A percentile compares a stretch with the other conserved stretches of the same genome.
Evolutionary conservation across 106 monocot species (phyloP).

Genomic region (Amphibolis antarctica): DNA sequence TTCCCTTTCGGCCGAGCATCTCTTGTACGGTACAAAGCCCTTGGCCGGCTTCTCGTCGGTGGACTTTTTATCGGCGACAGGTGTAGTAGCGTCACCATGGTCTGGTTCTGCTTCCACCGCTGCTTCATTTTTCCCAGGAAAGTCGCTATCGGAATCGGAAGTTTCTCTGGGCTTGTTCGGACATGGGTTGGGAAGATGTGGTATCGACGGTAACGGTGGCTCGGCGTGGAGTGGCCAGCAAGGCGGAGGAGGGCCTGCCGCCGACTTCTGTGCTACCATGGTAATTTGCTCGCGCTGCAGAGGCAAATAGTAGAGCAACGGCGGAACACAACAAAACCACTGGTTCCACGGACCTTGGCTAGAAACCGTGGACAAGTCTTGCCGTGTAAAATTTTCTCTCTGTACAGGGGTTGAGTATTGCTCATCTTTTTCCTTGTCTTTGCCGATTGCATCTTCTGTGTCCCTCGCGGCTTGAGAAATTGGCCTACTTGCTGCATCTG

Average conservation of each 20-base stretch:
- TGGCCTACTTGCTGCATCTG: constrained; percentile 13
- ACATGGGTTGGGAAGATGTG: constrained; percentile 8
- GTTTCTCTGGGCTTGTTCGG: not conserved
- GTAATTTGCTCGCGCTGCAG: constrained; percentile 5
- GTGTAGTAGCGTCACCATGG: constrained; percentile 14
- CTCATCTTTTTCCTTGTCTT: not conserved
- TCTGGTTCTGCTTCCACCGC: no score
- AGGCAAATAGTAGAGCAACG: constrained; percentile 27
- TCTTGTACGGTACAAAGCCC: constrained; percentile 74
- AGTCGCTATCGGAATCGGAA: constrained; percentile 2
- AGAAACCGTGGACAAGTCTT: not conserved
- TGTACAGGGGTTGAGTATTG: not conserved
- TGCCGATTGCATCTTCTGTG: not conserved
- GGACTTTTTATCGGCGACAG: not conserved
- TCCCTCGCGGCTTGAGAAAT: not conserved
- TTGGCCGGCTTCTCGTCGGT: not conserved
- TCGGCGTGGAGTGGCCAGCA: constrained; percentile 30
- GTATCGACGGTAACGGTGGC: constrained; percentile 13
- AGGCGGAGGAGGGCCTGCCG: constrained; percentile 12
- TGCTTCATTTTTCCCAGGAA: no score
- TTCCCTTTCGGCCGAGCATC: constrained; percentile 29
- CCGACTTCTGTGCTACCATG: constrained; percentile 2
- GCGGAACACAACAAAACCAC: constrained; percentile 14
- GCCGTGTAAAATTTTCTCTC: not conserved
- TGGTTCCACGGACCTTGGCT: constrained; percentile 7